phyloP scores from a whole-genome alignment of 2,329 filamentous ascomycete species.

The Colletotrichum incanum region DNA sequence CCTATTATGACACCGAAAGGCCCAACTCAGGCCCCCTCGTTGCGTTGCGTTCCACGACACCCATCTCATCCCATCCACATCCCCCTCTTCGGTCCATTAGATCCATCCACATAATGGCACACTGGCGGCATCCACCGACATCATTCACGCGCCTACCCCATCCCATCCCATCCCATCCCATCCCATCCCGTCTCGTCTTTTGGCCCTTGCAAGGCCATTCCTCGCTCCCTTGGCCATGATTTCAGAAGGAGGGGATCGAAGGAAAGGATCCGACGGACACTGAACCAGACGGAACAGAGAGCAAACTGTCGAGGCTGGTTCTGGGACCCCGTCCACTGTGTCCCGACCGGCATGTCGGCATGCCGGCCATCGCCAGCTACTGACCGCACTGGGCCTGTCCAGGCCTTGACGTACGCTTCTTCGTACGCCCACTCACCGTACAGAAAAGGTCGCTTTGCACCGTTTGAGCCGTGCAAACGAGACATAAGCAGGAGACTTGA shows the following conservation, averaged over 20 bases:
- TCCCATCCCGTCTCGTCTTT: neutral
- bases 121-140: slow-evolving; percentile 30
- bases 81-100: slow-evolving; percentile 7
- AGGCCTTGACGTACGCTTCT: neutral
- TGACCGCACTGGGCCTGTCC: slow-evolving; percentile 4
- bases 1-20: neutral
- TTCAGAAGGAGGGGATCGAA: neutral
- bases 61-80: slow-evolving; percentile 11
- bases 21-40: neutral
- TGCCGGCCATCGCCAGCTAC: neutral
- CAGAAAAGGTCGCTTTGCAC: neutral
- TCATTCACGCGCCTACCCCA: slow-evolving; percentile 10
- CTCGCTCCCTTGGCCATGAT: neutral
- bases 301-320: neutral
- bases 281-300: neutral
- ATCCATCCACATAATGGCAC: slow-evolving; percentile 25
- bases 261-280: slow-evolving; percentile 2
- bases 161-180: slow-evolving; percentile 4
- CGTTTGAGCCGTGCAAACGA: neutral
- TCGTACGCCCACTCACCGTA: slow-evolving; percentile 7
- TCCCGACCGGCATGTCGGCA: neutral
- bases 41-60: neutral
- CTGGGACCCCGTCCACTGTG: neutral
- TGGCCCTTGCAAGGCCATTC: neutral
- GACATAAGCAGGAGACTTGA: neutral